Evolutionary conservation across 805 yeast species (phyloP).

Genomic region (Candida dajiaensis): DNA sequence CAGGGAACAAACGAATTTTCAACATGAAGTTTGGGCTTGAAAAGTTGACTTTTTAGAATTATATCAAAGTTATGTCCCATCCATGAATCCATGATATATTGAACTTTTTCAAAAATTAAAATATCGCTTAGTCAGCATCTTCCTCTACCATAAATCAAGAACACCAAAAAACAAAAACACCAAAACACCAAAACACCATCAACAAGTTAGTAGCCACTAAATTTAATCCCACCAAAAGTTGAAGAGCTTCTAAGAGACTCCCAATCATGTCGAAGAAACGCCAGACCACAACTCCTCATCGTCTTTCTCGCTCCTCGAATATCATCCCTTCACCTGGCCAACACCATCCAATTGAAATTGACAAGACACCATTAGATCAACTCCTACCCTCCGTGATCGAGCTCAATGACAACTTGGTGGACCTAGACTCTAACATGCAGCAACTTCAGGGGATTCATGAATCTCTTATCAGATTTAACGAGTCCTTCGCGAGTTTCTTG

Average conservation of each 20-base stretch:
- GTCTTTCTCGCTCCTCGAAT: slow-evolving; percentile 33
- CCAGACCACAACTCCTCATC: slow-evolving; percentile 29
- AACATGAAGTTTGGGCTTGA: too few relatives aligned
- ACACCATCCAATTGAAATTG: slow-evolving; percentile 38
- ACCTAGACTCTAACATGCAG: slow-evolving; percentile 54
- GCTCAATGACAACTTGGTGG: slow-evolving; percentile 43
- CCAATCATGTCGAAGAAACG: slow-evolving; percentile 14
- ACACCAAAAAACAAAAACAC: too few relatives aligned
- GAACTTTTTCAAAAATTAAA: too few relatives aligned
- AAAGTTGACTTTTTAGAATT: too few relatives aligned
- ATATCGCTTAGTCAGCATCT: background rate
- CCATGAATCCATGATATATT: too few relatives aligned
- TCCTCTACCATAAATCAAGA: too few relatives aligned
- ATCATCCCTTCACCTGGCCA: slow-evolving; percentile 36
- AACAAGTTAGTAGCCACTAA: background rate
- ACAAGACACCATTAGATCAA: slow-evolving; percentile 35
- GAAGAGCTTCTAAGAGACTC: background rate
- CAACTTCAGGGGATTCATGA: slow-evolving; percentile 55
- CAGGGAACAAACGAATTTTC: background rate
- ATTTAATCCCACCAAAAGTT: too few relatives aligned
- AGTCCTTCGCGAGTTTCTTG: slow-evolving; percentile 67
- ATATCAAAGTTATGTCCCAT: too few relatives aligned
- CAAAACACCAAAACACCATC: background rate
- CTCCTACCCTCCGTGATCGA: slow-evolving; percentile 37
- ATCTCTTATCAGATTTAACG: slow-evolving; percentile 62